These are phyloP conservation scores for Ambrosia trifida DNA, from an alignment of 129 eudicot species.

Conservation along the genomic window DNA sequence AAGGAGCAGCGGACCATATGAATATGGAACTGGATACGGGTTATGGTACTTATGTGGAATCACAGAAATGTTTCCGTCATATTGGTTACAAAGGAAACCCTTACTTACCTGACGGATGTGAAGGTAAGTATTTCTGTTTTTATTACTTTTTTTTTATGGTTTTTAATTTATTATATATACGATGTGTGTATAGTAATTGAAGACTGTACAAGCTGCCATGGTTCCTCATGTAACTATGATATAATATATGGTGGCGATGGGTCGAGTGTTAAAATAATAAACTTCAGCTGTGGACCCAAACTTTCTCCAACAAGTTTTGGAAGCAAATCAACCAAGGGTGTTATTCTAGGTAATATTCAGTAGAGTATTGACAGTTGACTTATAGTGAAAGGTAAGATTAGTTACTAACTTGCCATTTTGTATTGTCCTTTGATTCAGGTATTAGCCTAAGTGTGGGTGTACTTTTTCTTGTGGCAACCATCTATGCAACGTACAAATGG, in stretches of 20 bases:
- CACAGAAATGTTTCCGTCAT: conserved; percentile 3
- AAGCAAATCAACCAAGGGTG: background rate
- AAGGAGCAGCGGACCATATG: conserved; percentile 1
- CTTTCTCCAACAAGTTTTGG: conserved; percentile 2
- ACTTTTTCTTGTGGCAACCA: background rate
- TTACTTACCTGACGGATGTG: conserved; percentile 3
- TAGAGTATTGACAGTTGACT: no score
- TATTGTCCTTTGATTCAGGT: background rate
- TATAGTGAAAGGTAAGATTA: no score
- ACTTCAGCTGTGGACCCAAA: conserved; percentile 1
- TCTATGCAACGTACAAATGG: background rate
- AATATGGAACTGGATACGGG: conserved; percentile 6
- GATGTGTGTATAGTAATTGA: conserved; percentile 12
- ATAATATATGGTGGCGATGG: conserved; percentile 5
- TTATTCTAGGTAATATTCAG: background rate
- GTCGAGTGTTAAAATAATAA: background rate
- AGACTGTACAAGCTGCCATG: conserved; percentile 6
- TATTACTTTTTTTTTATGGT: background rate
- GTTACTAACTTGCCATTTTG: background rate
- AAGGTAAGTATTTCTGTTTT: background rate
- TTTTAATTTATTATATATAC: background rate
- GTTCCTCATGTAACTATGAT: conserved; percentile 10
- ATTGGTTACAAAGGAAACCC: conserved; percentile 3
- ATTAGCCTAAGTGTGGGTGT: background rate
- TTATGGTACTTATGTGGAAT: background rate